A percentile compares a stretch with the other conserved stretches of the same genome.
These are phyloP conservation scores for Ailanthus altissimus DNA, from an alignment of 345 rosid species.

Conservation along the genomic window DNA sequence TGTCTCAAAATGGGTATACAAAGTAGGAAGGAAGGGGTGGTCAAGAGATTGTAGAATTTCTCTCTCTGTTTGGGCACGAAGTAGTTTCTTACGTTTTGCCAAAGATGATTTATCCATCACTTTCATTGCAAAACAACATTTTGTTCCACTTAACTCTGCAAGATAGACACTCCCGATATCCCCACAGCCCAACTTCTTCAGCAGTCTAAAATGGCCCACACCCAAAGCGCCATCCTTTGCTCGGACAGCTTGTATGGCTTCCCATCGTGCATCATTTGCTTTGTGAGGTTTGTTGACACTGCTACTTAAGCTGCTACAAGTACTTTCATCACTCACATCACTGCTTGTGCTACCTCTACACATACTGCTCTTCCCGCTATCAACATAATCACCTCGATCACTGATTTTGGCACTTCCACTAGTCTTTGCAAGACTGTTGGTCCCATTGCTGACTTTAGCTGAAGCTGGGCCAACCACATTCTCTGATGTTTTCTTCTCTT, in stretches of 20 bases:
- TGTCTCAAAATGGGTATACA: conserved; percentile 78
- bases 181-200: conserved; percentile 78
- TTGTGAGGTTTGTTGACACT: conserved; percentile 72
- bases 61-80: conserved; percentile 80
- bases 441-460: conserved; percentile 40
- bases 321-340: conserved; percentile 75
- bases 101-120: conserved; percentile 76
- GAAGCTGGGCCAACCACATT: conserved; percentile 29
- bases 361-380: conserved; percentile 53
- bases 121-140: conserved; percentile 76
- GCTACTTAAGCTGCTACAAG: conserved; percentile 67
- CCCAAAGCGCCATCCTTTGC: conserved; percentile 65
- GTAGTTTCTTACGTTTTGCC: conserved; percentile 77
- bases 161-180: conserved; percentile 85
- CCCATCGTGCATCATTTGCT: conserved; percentile 76
- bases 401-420: conserved; percentile 45
- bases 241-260: conserved; percentile 78
- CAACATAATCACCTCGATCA: conserved; percentile 47
- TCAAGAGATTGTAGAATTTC: conserved; percentile 75
- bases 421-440: conserved; percentile 39
- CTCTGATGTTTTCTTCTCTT: conserved; percentile 34
- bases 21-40: conserved; percentile 82
- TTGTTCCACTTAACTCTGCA: conserved; percentile 67
- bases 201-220: conserved; percentile 72
- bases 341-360: conserved; percentile 73